A percentile compares a stretch with the other conserved stretches of the same genome.
These are phyloP conservation scores for Thielaviopsis ethacetica DNA, from an alignment of 2,329 filamentous ascomycete genomes.

Conservation along the genomic window DNA sequence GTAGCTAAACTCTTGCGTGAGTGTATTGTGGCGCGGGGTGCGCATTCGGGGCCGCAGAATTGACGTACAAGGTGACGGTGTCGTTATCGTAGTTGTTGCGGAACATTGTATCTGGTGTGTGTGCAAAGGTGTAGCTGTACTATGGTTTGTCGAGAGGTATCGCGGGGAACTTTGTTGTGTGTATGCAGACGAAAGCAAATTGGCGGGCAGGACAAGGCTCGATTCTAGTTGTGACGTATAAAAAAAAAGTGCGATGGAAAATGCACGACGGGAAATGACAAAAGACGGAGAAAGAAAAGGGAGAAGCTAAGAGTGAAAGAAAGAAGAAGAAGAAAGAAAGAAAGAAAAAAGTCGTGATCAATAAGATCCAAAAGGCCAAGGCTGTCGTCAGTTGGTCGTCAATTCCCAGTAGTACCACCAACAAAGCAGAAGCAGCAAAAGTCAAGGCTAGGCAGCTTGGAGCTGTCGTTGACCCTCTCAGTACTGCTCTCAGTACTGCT, in stretches of 20 bases:
- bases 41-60: neutral
- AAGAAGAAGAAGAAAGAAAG: neutral
- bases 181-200: neutral
- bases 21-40: neutral
- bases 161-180: neutral
- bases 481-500: neutral
- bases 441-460: conserved; percentile 11
- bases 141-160: neutral
- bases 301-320: too few species aligned
- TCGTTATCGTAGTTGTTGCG: conserved; percentile 99
- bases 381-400: conserved; percentile 9
- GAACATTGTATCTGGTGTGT: conserved; percentile 59
- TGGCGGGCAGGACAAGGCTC: neutral
- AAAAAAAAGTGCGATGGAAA: neutral
- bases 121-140: neutral
- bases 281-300: neutral
- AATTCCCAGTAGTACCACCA: neutral
- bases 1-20: neutral
- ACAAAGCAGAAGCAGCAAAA: neutral
- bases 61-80: conserved; percentile 88
- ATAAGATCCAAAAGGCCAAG: neutral
- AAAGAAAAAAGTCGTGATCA: neutral
- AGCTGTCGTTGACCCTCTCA: conserved; percentile 7
- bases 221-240: neutral
- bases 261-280: neutral